These are phyloP conservation scores for Lunasporangiospora selenospora DNA, from an alignment of 192 early-diverging fungal genomes.

Conservation along the genomic window DNA sequence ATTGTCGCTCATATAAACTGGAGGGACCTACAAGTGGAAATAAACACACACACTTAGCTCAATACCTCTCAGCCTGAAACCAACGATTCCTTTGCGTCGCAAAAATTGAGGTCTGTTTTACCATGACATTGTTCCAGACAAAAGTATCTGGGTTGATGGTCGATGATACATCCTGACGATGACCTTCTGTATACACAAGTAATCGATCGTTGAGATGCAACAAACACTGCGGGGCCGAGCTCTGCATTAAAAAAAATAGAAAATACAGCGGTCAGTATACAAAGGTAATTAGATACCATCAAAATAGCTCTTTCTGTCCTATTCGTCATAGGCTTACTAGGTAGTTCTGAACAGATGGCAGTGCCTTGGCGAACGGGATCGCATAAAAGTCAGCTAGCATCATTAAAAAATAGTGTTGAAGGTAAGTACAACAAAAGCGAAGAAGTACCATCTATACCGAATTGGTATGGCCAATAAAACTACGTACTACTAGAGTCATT, in stretches of 20 bases:
- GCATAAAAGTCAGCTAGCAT: constrained; percentile 27
- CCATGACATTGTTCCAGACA: constrained; percentile 77
- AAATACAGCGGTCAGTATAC: not conserved
- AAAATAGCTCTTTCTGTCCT: too few relatives aligned
- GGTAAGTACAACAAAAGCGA: too few relatives aligned
- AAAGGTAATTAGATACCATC: too few relatives aligned
- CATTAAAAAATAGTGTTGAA: too few relatives aligned
- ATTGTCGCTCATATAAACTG: constrained; percentile 77
- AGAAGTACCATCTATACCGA: not conserved
- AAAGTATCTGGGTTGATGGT: constrained; percentile 72
- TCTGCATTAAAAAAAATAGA: constrained; percentile 1
- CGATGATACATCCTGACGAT: constrained; percentile 64
- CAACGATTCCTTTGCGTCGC: too few relatives aligned
- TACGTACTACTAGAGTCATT: constrained; percentile 38
- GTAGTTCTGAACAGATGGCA: constrained; percentile 42
- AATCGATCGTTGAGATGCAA: constrained; percentile 74
- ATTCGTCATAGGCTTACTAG: constrained; percentile 21
- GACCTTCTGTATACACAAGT: constrained; percentile 69
- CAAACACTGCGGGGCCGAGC: constrained; percentile 52
- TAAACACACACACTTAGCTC: not conserved
- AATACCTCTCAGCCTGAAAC: too few relatives aligned
- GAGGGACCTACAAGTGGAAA: constrained; percentile 58
- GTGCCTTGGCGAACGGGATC: constrained; percentile 30
- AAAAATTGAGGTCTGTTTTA: too few relatives aligned
- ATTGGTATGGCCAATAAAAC: not conserved